Conservation (phyloP, 148 eudicot species). For the Diospyros lotus region DNA sequence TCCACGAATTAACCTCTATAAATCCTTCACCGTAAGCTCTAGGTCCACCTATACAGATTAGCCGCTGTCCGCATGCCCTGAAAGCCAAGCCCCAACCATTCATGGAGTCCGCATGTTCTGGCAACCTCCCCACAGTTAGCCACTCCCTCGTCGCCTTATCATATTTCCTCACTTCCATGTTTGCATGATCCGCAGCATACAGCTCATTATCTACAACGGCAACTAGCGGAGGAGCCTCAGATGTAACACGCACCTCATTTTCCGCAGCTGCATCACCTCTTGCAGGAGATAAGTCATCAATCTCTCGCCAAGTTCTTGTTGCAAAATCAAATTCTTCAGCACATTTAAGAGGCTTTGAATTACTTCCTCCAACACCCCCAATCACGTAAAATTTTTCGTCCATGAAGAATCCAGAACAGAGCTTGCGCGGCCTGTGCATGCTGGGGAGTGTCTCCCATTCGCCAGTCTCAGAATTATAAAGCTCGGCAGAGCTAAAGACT, state of each 20-base stretch:
- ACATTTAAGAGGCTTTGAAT: slow-evolving; percentile 44
- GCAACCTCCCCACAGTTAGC: slow-evolving; percentile 60
- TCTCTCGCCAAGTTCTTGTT: slow-evolving; percentile 49
- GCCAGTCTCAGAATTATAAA: slow-evolving; percentile 58
- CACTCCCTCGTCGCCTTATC: slow-evolving; percentile 41
- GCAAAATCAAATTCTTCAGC: slow-evolving; percentile 62
- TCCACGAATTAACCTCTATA: slow-evolving; percentile 71
- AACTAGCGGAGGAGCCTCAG: slow-evolving; percentile 76
- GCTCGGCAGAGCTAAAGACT: slow-evolving; percentile 52
- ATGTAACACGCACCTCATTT: slow-evolving; percentile 28
- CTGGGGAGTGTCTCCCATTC: slow-evolving; percentile 55
- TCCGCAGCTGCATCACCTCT: slow-evolving; percentile 28
- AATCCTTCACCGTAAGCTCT: slow-evolving; percentile 44
- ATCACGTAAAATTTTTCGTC: slow-evolving; percentile 72
- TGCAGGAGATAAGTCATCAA: slow-evolving; percentile 61
- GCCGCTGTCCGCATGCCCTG: slow-evolving; percentile 67
- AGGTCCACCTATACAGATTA: slow-evolving; percentile 69
- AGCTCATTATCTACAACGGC: slow-evolving; percentile 69
- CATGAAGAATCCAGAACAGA: slow-evolving; percentile 76
- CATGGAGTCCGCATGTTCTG: slow-evolving; percentile 64
- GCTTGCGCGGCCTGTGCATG: slow-evolving; percentile 64
- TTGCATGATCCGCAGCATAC: slow-evolving; percentile 68
- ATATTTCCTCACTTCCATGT: slow-evolving; percentile 50
- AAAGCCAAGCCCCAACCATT: slow-evolving; percentile 87
- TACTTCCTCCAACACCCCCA: slow-evolving; percentile 57